Conservation (phyloP, 2,329 filamentous ascomycete genomes). For the Teratosphaeriaceae sp. region DNA sequence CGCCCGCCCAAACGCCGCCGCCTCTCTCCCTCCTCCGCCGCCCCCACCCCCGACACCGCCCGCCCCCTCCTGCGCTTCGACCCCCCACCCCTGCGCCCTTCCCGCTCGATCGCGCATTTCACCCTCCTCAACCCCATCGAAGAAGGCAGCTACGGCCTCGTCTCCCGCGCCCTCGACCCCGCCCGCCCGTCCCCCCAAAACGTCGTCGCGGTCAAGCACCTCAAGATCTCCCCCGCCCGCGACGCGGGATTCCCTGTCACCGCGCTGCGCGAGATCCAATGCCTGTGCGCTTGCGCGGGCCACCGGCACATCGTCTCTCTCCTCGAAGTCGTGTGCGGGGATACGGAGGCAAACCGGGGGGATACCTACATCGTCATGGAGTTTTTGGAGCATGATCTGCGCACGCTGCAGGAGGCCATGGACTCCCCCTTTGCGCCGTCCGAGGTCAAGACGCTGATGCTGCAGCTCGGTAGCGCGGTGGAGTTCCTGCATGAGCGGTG, state of each 20-base stretch:
- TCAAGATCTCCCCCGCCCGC: slow-evolving; percentile 74
- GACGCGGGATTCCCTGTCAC: slow-evolving; percentile 83
- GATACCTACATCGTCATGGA: slow-evolving; percentile 92
- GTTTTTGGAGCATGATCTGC: slow-evolving; percentile 95
- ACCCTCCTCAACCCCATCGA: slow-evolving; percentile 95
- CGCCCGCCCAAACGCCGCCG: slow-evolving; percentile 54
- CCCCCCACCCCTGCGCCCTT: slow-evolving; percentile 59
- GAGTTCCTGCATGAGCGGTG: slow-evolving; percentile 81
- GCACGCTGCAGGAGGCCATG: slow-evolving; percentile 89
- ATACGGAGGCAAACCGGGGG: slow-evolving; percentile 26
- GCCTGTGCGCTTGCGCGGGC: slow-evolving; percentile 63
- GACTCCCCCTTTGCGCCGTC: slow-evolving; percentile 85
- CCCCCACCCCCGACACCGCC: slow-evolving; percentile 39
- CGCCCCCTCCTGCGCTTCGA: slow-evolving; percentile 66
- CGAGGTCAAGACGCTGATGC: slow-evolving; percentile 83
- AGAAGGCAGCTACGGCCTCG: slow-evolving; percentile 93
- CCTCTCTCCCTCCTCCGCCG: slow-evolving; percentile 45
- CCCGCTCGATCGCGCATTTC: slow-evolving; percentile 77
- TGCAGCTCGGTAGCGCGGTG: slow-evolving; percentile 74
- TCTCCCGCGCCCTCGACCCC: slow-evolving; percentile 73
- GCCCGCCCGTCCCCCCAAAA: slow-evolving; percentile 67
- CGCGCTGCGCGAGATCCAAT: slow-evolving; percentile 88
- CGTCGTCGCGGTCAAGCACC: slow-evolving; percentile 84
- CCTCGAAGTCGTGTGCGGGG: slow-evolving; percentile 63
- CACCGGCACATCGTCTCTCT: slow-evolving; percentile 80